Conservation (phyloP, 2,329 filamentous ascomycete species). For the Aaosphaeria pasadenensis region DNA sequence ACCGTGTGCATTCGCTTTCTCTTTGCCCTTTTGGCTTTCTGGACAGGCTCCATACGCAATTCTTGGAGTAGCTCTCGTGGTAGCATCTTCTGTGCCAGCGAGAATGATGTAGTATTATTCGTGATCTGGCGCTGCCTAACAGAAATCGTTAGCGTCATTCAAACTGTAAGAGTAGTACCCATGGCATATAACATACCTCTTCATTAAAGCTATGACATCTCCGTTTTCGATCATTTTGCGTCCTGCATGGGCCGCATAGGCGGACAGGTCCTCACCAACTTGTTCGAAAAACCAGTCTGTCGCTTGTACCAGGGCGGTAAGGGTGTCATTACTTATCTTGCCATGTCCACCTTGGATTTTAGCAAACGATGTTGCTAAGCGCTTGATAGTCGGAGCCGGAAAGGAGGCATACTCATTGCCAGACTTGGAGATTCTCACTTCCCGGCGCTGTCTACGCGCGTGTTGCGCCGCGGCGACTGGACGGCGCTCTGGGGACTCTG, state of each 20-base stretch:
- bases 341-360: slow-evolving; percentile 65
- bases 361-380: slow-evolving; percentile 66
- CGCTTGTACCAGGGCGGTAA: slow-evolving; percentile 73
- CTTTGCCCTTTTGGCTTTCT: slow-evolving; percentile 46
- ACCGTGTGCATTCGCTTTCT: slow-evolving; percentile 42
- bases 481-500: slow-evolving; percentile 19
- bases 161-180: slow-evolving; percentile 13
- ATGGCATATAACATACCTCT: slow-evolving; percentile 59
- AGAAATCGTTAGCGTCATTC: slow-evolving; percentile 29
- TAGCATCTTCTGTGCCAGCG: slow-evolving; percentile 77
- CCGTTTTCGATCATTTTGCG: slow-evolving; percentile 83
- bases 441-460: slow-evolving; percentile 38
- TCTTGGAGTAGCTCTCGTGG: slow-evolving; percentile 81
- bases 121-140: slow-evolving; percentile 74
- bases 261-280: slow-evolving; percentile 72
- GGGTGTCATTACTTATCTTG: slow-evolving; percentile 69
- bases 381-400: slow-evolving; percentile 70
- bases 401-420: slow-evolving; percentile 75
- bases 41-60: slow-evolving; percentile 60
- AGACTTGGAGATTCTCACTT: slow-evolving; percentile 63
- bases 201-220: slow-evolving; percentile 79
- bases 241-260: slow-evolving; percentile 77
- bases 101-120: slow-evolving; percentile 71
- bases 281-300: slow-evolving; percentile 94
- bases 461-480: slow-evolving; percentile 8